These are phyloP conservation scores for Podila minutissima DNA, from an alignment of 192 early-diverging fungal genomes.

Conservation along the genomic window DNA sequence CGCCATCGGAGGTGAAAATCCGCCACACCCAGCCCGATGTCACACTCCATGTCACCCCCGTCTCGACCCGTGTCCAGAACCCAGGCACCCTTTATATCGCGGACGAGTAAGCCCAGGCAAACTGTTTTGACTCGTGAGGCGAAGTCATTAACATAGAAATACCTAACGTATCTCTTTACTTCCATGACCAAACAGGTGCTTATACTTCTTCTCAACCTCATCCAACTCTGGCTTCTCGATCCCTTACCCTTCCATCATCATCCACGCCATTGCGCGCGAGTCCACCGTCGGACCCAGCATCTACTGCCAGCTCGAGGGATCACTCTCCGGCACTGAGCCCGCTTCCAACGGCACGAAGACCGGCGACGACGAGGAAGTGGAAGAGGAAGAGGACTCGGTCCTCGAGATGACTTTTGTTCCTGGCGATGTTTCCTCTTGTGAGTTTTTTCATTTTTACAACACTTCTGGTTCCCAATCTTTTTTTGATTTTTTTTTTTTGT, in stretches of 20 bases:
- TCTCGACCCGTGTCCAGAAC: constrained; percentile 33
- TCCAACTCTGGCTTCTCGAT: constrained; percentile 62
- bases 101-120: constrained; percentile 28
- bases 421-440: constrained; percentile 63
- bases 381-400: constrained; percentile 57
- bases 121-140: neutral
- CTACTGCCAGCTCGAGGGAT: constrained; percentile 71
- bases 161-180: neutral
- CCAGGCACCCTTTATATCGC: constrained; percentile 48
- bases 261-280: constrained; percentile 74
- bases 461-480: neutral
- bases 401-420: constrained; percentile 71
- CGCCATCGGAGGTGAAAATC: constrained; percentile 19
- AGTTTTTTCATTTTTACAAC: constrained; percentile 13
- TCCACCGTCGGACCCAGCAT: constrained; percentile 61
- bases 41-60: constrained; percentile 43
- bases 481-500: constrained; percentile 6
- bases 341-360: constrained; percentile 32
- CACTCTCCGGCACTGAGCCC: constrained; percentile 19
- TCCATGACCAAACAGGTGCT: constrained; percentile 38
- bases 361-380: constrained; percentile 51
- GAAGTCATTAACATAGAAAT: neutral
- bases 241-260: constrained; percentile 72
- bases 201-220: constrained; percentile 62
- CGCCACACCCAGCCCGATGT: constrained; percentile 40